A percentile compares a stretch with the other conserved stretches of the same genome.
Conservation (phyloP, 148 eudicot genomes). For the Rhododendron ovatum region DNA sequence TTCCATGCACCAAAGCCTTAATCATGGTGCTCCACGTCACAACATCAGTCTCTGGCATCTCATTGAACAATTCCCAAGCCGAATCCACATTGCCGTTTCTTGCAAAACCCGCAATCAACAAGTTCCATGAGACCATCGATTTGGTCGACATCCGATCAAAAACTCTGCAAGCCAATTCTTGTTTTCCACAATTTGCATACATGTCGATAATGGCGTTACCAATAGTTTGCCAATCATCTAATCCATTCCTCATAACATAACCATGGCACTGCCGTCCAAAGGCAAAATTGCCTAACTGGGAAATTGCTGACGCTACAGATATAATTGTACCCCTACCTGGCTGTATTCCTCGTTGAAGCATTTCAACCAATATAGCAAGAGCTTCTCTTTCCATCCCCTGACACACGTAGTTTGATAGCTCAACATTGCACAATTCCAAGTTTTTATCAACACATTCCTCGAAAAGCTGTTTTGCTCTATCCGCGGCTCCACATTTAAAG, state of each 20-base stretch:
- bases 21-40: slow-evolving; percentile 42
- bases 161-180: slow-evolving; percentile 24
- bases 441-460: slow-evolving; percentile 19
- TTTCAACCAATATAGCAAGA: slow-evolving; percentile 15
- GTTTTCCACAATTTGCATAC: slow-evolving; percentile 32
- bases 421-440: slow-evolving; percentile 25
- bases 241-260: slow-evolving; percentile 21
- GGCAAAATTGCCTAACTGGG: slow-evolving; percentile 19
- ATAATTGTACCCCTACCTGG: slow-evolving; percentile 35
- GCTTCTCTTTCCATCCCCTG: slow-evolving; percentile 29
- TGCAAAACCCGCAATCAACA: slow-evolving; percentile 28
- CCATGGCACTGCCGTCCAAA: slow-evolving; percentile 33
- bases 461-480: slow-evolving; percentile 22
- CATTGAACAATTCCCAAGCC: slow-evolving; percentile 15
- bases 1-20: slow-evolving; percentile 20
- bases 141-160: slow-evolving; percentile 30
- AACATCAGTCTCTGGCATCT: slow-evolving; percentile 29
- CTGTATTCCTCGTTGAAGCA: slow-evolving; percentile 19
- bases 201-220: slow-evolving; percentile 34
- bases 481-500: slow-evolving; percentile 31
- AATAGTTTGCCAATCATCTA: slow-evolving; percentile 28
- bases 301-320: slow-evolving; percentile 20
- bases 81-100: slow-evolving; percentile 19
- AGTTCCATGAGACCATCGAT: slow-evolving; percentile 36
- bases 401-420: slow-evolving; percentile 28